phyloP scores from a whole-genome alignment of 2,329 filamentous ascomycete genomes.

The Fusarium brachygibbosum region DNA sequence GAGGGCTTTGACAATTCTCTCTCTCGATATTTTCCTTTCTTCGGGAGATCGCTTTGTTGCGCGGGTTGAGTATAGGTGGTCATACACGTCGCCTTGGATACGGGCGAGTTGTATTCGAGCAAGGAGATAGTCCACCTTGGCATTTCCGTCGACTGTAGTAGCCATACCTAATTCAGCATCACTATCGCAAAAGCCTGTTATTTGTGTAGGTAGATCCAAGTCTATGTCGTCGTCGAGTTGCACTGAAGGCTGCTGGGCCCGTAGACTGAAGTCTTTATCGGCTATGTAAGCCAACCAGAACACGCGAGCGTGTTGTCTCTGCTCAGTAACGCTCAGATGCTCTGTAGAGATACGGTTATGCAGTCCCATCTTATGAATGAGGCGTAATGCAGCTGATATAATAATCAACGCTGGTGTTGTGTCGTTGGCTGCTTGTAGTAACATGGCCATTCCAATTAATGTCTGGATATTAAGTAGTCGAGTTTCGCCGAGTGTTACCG shows the following conservation, averaged over 20 bases:
- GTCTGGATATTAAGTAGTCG: constrained; percentile 11
- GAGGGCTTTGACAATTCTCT: neutral
- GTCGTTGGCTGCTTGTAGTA: constrained; percentile 2
- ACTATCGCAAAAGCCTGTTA: accelerated
- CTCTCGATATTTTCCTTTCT: neutral
- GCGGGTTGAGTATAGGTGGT: constrained; percentile 5
- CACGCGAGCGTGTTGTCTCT: constrained; percentile 3
- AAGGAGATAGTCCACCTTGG: constrained; percentile 8
- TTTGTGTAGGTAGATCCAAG: neutral
- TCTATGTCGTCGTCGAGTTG: constrained; percentile 17
- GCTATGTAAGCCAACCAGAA: constrained; percentile 20
- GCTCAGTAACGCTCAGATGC: neutral
- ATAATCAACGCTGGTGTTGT: neutral
- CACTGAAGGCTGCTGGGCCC: constrained; percentile 10
- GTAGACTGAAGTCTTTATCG: constrained; percentile 15
- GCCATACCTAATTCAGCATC: neutral
- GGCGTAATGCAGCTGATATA: constrained; percentile 11
- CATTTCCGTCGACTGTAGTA: neutral
- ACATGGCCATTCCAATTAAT: constrained; percentile 19
- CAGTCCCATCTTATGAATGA: constrained; percentile 11
- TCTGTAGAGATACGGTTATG: constrained; percentile 1
- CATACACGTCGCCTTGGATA: constrained; percentile 6
- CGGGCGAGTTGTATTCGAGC: constrained; percentile 7
- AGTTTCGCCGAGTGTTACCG: constrained; percentile 4
- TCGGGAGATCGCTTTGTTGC: neutral